Evolutionary conservation across 2,329 filamentous ascomycete genomes (phyloP).

Genomic region (Coniochaeta ligniaria): DNA sequence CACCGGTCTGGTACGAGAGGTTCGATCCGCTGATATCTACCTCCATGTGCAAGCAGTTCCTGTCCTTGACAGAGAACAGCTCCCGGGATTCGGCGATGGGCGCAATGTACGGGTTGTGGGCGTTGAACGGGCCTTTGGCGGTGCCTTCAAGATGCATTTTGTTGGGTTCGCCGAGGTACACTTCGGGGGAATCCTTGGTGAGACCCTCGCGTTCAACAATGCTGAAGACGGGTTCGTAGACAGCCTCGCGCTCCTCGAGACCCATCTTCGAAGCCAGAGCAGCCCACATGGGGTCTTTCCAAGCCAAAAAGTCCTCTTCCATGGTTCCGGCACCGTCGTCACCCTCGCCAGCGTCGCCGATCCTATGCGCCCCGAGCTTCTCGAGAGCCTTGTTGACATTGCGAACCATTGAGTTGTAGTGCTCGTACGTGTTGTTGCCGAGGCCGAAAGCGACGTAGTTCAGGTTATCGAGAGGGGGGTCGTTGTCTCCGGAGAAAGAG

Average conservation of each 20-base stretch:
- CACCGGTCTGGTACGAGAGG: slow-evolving; percentile 88
- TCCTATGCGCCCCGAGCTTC: slow-evolving; percentile 75
- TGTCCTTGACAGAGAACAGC: slow-evolving; percentile 79
- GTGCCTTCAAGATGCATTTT: slow-evolving; percentile 86
- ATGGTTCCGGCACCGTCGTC: slow-evolving; percentile 98
- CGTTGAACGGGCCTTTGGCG: slow-evolving; percentile 85
- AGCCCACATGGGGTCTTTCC: slow-evolving; percentile 99
- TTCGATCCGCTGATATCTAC: slow-evolving; percentile 86
- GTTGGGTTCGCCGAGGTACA: slow-evolving; percentile 94
- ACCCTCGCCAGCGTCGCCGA: slow-evolving; percentile 86
- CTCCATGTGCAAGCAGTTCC: slow-evolving; percentile 96
- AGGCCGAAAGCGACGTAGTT: slow-evolving; percentile 94
- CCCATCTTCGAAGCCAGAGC: slow-evolving; percentile 76
- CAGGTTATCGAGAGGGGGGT: slow-evolving; percentile 71
- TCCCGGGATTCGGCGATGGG: slow-evolving; percentile 88
- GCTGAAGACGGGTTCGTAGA: slow-evolving; percentile 89
- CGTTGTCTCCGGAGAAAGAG: slow-evolving; percentile 67
- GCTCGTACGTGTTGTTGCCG: slow-evolving; percentile 98
- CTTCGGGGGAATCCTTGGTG: slow-evolving; percentile 66
- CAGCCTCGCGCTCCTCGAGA: slow-evolving; percentile 88
- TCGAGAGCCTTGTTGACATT: slow-evolving; percentile 75
- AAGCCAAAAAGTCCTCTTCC: slow-evolving; percentile 98
- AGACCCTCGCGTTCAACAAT: slow-evolving; percentile 71
- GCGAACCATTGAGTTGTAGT: slow-evolving; percentile 98
- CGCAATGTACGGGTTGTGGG: slow-evolving; percentile 94